phyloP scores from a whole-genome alignment of 2,329 filamentous ascomycete genomes.

The Mycocentrospora acerina region DNA sequence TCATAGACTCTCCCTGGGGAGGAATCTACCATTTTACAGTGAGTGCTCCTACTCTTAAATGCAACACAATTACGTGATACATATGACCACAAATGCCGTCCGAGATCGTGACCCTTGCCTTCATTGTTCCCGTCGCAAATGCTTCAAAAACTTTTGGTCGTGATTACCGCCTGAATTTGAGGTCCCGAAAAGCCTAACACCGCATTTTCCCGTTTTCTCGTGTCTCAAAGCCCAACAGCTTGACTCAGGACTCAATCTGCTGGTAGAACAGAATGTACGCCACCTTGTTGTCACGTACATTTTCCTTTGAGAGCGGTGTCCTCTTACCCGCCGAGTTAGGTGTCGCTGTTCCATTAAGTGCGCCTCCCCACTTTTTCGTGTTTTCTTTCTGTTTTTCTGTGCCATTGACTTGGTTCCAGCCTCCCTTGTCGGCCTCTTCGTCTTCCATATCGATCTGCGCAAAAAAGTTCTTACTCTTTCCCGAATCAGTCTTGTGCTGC shows the following conservation, averaged over 20 bases:
- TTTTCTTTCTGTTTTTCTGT: slow-evolving; percentile 48
- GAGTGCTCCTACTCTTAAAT: too few relatives aligned
- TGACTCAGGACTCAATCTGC: slow-evolving; percentile 54
- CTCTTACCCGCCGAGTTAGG: slow-evolving; percentile 53
- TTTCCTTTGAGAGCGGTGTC: slow-evolving; percentile 55
- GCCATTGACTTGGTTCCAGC: slow-evolving; percentile 87
- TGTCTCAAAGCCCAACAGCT: not conserved
- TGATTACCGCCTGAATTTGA: too few relatives aligned
- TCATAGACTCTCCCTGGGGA: too few relatives aligned
- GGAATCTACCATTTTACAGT: too few relatives aligned
- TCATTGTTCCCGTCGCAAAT: too few relatives aligned
- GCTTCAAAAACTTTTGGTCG: too few relatives aligned
- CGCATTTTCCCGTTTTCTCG: too few relatives aligned
- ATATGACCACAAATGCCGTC: too few relatives aligned
- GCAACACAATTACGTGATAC: too few relatives aligned
- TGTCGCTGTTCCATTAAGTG: slow-evolving; percentile 64
- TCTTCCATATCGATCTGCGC: slow-evolving; percentile 62
- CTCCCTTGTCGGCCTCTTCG: slow-evolving; percentile 65
- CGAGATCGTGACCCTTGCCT: too few relatives aligned
- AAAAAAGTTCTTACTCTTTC: slow-evolving; percentile 69
- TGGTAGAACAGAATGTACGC: slow-evolving; percentile 97
- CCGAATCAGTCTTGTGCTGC: slow-evolving; percentile 61
- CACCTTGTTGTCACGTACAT: slow-evolving; percentile 88
- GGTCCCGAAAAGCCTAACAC: too few relatives aligned
- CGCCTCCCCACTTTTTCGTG: slow-evolving; percentile 69